Base-by-base conservation (phyloP, 2,329 filamentous ascomycete genomes). In the Ambrosiella xylebori region DNA sequence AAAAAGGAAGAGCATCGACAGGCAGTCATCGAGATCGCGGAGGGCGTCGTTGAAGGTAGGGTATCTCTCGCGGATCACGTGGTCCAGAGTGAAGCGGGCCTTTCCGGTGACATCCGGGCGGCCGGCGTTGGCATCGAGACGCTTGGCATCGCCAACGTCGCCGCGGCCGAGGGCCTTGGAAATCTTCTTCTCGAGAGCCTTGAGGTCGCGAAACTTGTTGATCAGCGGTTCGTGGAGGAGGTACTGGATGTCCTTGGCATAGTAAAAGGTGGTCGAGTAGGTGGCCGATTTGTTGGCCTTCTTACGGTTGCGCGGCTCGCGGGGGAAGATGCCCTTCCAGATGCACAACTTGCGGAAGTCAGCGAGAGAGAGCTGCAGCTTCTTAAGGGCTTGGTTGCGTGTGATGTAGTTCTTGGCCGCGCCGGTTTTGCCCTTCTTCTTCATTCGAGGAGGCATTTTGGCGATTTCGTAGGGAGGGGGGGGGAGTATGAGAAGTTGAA, bases 331-430 rank as follows among this genome's bases (percentile, higher is more conserved):
- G 66, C 90, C 93, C 77, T 97, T 97, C 85, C 95, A 98, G 71
- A 98, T 98, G 75, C 93, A 98, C 69, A 98, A 79, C 74, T 95
- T 86, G 73, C 93, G 85, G 74, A 98, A 98, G 74, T 98, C 93
- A 64, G 90, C 89, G 59, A 98, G 81, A 67, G 87, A 95, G 72
- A 98, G 86, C 74, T 98, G 93, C 62, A 98, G 84, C 76, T 97
- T 98, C 71, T 90, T 88, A 66, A 98, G 88, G 51, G 93, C 93
- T 75, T 96, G 89, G 47, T 91, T 96, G 71, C 93, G 81, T 59
- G 93, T 98, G 66, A 98, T 89, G 76, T 91, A 98, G 79, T 98
- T 98, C 75, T 93, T 95, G 74, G 90, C 89, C 71, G 88, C 85
- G 71, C 93, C 93, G 69, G 90, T 78, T 70, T 86, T 82, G 68